Conservation (phyloP, 345 rosid genomes). For the Triadica sebifera region DNA sequence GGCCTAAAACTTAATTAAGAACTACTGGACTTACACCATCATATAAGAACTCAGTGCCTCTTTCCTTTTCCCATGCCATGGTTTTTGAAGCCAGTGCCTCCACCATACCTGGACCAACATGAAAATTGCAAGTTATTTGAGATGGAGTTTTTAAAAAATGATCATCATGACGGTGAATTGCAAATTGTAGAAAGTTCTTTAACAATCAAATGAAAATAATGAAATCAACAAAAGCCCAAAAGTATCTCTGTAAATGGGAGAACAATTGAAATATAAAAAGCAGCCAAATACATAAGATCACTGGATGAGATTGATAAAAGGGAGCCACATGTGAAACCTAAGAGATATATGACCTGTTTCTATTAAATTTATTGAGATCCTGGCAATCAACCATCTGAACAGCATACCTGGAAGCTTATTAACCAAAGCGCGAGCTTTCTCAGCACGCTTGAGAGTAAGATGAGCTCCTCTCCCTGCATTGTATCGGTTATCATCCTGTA, state of each 20-base stretch:
- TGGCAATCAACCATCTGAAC: neutral
- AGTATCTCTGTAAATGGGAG: neutral
- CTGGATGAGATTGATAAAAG: neutral
- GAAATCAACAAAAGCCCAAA: neutral
- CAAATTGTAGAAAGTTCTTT: neutral
- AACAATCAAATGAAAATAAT: neutral
- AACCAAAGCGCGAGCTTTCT: constrained; percentile 92
- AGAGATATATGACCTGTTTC: neutral
- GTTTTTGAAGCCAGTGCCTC: constrained; percentile 85
- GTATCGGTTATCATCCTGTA: constrained; percentile 91
- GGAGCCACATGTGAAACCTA: no score
- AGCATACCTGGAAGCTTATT: constrained; percentile 82
- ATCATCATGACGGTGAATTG: neutral
- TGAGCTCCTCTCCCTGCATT: constrained; percentile 98
- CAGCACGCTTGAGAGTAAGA: constrained; percentile 94
- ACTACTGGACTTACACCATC: constrained; percentile 70
- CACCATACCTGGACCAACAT: constrained; percentile 59
- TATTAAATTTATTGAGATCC: neutral
- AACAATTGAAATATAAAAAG: neutral
- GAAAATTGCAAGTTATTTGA: neutral
- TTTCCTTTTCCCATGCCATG: constrained; percentile 85
- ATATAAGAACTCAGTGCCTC: constrained; percentile 67
- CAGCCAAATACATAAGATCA: neutral
- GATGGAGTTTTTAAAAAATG: neutral
- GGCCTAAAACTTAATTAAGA: neutral